phyloP scores from a whole-genome alignment of 129 eudicot genomes.

The Tanacetum coccineum region DNA sequence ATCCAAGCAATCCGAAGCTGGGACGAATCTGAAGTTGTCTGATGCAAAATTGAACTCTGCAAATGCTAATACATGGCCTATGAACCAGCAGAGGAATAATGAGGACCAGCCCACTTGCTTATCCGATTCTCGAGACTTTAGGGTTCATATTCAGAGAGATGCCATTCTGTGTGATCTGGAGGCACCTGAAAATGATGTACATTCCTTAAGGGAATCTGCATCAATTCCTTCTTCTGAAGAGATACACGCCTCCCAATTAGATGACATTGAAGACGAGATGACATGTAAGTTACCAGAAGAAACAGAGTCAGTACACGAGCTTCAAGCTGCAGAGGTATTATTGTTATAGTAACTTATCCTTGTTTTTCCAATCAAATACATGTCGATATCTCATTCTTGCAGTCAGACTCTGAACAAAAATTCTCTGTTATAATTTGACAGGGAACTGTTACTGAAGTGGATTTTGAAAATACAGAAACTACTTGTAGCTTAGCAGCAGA shows the following conservation, averaged over 20 bases:
- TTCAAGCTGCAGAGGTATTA: slow-evolving; percentile 50
- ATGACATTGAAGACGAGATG: slow-evolving; percentile 26
- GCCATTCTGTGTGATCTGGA: slow-evolving; percentile 22
- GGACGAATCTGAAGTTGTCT: slow-evolving; percentile 11
- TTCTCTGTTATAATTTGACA: slow-evolving; percentile 25
- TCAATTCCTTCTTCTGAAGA: slow-evolving; percentile 18
- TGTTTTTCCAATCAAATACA: neutral
- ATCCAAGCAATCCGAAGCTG: slow-evolving; percentile 20
- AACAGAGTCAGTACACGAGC: slow-evolving; percentile 24
- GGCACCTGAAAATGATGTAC: slow-evolving; percentile 18
- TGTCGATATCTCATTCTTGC: neutral
- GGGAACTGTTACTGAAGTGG: slow-evolving; percentile 32
- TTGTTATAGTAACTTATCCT: slow-evolving; percentile 10
- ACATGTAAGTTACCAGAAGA: slow-evolving; percentile 23
- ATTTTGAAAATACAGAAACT: slow-evolving; percentile 14
- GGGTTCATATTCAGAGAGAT: slow-evolving; percentile 30
- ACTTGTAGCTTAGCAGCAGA: slow-evolving; percentile 36
- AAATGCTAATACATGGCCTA: slow-evolving; percentile 53
- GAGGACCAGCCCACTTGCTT: slow-evolving; percentile 37
- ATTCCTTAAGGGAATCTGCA: slow-evolving; percentile 24
- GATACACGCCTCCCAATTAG: slow-evolving; percentile 20
- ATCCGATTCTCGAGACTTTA: slow-evolving; percentile 40
- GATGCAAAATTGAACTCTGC: slow-evolving; percentile 25
- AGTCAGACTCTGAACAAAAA: slow-evolving; percentile 14
- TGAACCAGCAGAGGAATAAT: slow-evolving; percentile 46